These are phyloP conservation scores for Cladosporium sp. DNA, from an alignment of 2,329 filamentous ascomycete genomes.

Conservation along the genomic window DNA sequence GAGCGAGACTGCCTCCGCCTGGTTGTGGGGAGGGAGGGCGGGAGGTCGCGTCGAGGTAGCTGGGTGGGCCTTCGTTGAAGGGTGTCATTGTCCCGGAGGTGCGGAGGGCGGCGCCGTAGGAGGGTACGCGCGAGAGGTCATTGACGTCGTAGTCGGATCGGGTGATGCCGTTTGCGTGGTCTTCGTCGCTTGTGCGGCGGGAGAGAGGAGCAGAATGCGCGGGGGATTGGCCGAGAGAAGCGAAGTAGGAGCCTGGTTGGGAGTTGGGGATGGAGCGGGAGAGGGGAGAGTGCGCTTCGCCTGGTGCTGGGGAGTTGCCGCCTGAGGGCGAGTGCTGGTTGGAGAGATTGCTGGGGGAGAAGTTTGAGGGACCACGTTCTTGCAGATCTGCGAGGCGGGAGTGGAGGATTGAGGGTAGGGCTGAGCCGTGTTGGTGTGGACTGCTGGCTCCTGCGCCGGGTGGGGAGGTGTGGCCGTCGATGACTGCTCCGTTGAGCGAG, in stretches of 20 bases:
- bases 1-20: not conserved
- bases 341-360: slow-evolving; percentile 20
- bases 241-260: slow-evolving; percentile 21
- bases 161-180: slow-evolving; percentile 14
- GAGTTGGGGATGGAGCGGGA: slow-evolving; percentile 9
- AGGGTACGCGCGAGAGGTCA: slow-evolving; percentile 45
- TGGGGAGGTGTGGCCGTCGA: slow-evolving; percentile 42
- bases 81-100: slow-evolving; percentile 40
- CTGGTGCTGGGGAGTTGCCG: slow-evolving; percentile 27
- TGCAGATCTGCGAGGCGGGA: slow-evolving; percentile 58
- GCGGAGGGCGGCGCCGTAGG: slow-evolving; percentile 47
- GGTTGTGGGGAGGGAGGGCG: slow-evolving; percentile 30
- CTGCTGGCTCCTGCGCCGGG: slow-evolving; percentile 53
- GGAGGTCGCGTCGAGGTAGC: slow-evolving; percentile 42
- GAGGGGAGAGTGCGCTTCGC: slow-evolving; percentile 23
- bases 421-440: slow-evolving; percentile 34
- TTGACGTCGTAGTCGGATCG: slow-evolving; percentile 39
- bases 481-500: slow-evolving; percentile 47
- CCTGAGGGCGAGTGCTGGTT: slow-evolving; percentile 25
- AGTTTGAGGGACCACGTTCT: slow-evolving; percentile 31
- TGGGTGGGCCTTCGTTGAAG: slow-evolving; percentile 38
- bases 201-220: slow-evolving; percentile 27
- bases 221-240: slow-evolving; percentile 20
- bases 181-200: slow-evolving; percentile 30
- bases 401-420: slow-evolving; percentile 61